Conservation (phyloP, 2,329 filamentous ascomycete species). For the Fusarium sp. region DNA sequence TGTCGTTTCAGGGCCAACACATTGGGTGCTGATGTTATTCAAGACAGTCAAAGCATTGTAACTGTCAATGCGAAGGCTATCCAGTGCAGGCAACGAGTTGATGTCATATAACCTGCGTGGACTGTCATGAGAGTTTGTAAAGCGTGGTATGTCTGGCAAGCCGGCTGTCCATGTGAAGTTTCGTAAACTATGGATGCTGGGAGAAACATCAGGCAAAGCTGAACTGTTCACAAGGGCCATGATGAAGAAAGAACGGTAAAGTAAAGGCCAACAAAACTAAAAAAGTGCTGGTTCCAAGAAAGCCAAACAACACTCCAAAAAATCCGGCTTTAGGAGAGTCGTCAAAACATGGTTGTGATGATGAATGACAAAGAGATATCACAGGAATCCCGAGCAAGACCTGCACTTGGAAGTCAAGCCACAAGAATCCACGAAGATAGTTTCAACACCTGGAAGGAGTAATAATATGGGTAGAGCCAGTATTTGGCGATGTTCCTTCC, state of each 20-base stretch:
- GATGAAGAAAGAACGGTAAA: conserved; percentile 47
- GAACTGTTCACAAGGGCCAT: conserved; percentile 56
- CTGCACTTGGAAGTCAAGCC: conserved; percentile 1
- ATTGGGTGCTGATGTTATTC: conserved; percentile 54
- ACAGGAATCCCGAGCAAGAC: conserved; percentile 13
- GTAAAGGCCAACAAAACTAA: conserved; percentile 54
- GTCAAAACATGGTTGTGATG: conserved; percentile 58
- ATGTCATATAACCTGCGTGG: conserved; percentile 50
- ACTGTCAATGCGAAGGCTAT: conserved; percentile 48
- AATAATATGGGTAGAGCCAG: conserved; percentile 1
- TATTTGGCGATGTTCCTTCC: conserved; percentile 19
- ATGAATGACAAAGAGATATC: conserved; percentile 52
- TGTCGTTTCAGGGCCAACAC: conserved; percentile 12
- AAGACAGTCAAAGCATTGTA: conserved; percentile 57
- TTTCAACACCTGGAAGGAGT: conserved; percentile 18
- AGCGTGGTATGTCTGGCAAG: conserved; percentile 23
- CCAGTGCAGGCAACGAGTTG: conserved; percentile 50
- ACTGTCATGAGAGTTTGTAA: conserved; percentile 5
- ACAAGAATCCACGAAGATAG: not conserved
- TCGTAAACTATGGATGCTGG: conserved; percentile 57
- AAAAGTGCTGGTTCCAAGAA: conserved; percentile 60
- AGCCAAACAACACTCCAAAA: conserved; percentile 58
- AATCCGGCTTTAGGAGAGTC: conserved; percentile 43
- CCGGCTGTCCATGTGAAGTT: conserved; percentile 57
- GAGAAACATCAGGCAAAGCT: conserved; percentile 55